phyloP scores from a whole-genome alignment of 805 yeast genomes.

The Kodamaea kaohsiungensis region DNA sequence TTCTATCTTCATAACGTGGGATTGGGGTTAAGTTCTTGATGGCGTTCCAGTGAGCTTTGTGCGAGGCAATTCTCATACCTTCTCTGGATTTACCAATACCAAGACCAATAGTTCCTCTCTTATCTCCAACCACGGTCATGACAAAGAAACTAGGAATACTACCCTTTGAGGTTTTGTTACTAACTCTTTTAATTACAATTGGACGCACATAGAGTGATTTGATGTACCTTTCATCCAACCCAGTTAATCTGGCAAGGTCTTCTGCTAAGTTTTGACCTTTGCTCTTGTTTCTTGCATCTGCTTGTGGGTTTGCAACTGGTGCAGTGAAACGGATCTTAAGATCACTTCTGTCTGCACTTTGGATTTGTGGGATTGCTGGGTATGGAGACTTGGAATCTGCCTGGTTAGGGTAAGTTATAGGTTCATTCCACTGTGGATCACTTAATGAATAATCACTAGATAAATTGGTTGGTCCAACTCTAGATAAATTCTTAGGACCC shows the following conservation, averaged over 20 bases:
- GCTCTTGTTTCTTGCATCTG: constrained; percentile 14
- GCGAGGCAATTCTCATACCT: constrained; percentile 70
- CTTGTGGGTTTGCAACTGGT: constrained; percentile 15
- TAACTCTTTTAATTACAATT: constrained; percentile 73
- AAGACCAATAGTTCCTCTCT: constrained; percentile 89
- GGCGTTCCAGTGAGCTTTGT: constrained; percentile 92
- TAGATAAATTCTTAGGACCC: constrained; percentile 34
- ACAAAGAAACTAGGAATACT: constrained; percentile 82
- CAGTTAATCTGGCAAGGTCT: constrained; percentile 63
- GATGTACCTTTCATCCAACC: constrained; percentile 63
- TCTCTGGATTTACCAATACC: constrained; percentile 93
- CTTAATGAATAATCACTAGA: constrained; percentile 67
- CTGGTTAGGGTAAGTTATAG: constrained; percentile 51
- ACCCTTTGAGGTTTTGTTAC: constrained; percentile 91
- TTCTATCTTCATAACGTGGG: constrained; percentile 88
- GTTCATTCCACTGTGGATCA: constrained; percentile 78
- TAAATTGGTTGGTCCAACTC: constrained; percentile 66
- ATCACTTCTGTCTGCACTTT: constrained; percentile 52
- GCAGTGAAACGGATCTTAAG: constrained; percentile 38
- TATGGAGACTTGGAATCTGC: constrained; percentile 52
- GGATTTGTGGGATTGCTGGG: constrained; percentile 56
- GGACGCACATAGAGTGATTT: constrained; percentile 63
- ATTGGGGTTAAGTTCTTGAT: constrained; percentile 78
- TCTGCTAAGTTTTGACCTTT: constrained; percentile 44
- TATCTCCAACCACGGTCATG: constrained; percentile 87